phyloP scores from a whole-genome alignment of 1,139 yeast species.

The Candida labiduridarum region DNA sequence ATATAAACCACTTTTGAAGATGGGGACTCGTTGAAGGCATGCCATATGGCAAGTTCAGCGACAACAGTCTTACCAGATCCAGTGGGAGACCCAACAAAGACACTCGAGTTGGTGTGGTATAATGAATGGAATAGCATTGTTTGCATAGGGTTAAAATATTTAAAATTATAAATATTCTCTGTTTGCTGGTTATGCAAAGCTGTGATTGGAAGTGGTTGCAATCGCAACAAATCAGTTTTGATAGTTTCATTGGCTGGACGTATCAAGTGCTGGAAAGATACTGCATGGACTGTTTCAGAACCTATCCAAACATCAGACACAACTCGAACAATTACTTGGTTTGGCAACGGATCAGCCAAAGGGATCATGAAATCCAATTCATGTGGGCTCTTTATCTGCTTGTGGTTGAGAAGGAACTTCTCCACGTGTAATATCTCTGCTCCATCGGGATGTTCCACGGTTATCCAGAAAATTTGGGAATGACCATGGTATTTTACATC shows the following conservation, averaged over 20 bases:
- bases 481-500: slow-evolving; percentile 79
- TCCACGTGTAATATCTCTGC: slow-evolving; percentile 80
- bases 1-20: slow-evolving; percentile 88
- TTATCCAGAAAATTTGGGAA: slow-evolving; percentile 88
- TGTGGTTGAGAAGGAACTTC: slow-evolving; percentile 66
- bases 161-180: slow-evolving; percentile 77
- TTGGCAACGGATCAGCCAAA: slow-evolving; percentile 81
- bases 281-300: slow-evolving; percentile 72
- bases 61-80: slow-evolving; percentile 99
- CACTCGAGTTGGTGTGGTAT: slow-evolving; percentile 76
- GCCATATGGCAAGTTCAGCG: slow-evolving; percentile 97
- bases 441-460: slow-evolving; percentile 84
- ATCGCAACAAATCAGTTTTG: slow-evolving; percentile 73
- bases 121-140: slow-evolving; percentile 93
- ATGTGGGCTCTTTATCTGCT: slow-evolving; percentile 58
- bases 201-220: slow-evolving; percentile 83
- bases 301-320: slow-evolving; percentile 91
- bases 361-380: slow-evolving; percentile 94
- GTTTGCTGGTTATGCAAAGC: slow-evolving; percentile 73
- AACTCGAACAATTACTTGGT: slow-evolving; percentile 79
- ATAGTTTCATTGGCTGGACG: slow-evolving; percentile 87
- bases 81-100: slow-evolving; percentile 96
- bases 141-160: slow-evolving; percentile 97
- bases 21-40: slow-evolving; percentile 81
- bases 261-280: slow-evolving; percentile 88